Evolutionary conservation across 805 yeast genomes (phyloP), one percentile per base, ranked within the genome.

Genomic region (Barnettozyma botsteinii): DNA sequence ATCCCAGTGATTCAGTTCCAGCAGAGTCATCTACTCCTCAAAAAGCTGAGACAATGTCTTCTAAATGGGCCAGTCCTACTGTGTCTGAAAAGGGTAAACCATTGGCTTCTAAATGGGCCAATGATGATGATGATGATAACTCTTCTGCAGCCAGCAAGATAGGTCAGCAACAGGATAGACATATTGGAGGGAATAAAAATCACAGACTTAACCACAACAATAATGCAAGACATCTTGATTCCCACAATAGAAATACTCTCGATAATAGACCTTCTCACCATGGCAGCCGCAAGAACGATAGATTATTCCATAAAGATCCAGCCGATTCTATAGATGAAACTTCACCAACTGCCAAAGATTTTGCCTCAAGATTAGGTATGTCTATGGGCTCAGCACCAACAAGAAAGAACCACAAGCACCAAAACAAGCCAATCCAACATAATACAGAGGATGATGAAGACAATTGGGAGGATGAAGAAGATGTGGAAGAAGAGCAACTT

Each of bases 1-100:
- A 13, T 3, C 34, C 40, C 18, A 17, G 17, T 17, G 34, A 32
- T 11, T 23, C 19, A 3, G 22, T 19, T 6, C 3, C 31, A 1
- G 29, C 25, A n/a, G 26, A 29, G 12, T n/a, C 17, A 26, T n/a
- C 22, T 5, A 22, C 52, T 4, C 42, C 44, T 2, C 48, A 47
- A 41, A 47, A 49, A 23, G 50, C 48, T 2, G 42, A 48, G 15
- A 40, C 49, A 11, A 30, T 50, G n/a, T 48, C 44, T 1, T 51
- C 56, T 4, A 49, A 42, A 38, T 53, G 56, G 56, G 51, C 53
- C 1, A 44, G 44, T 11, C 40, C 43, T 24, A 44, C 44, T 2
- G 43, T 40, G 6, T 51, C 47, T 7, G 40, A 37, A 8, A 46
- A 49, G 29, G 47, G 49, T 15, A 37, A 39, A 27, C 46, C 46